Percentiles rank a stretch among this genome's conserved stretches.
Evolutionary conservation across 768 basidiomycete species (phyloP).

Genomic region (Leucocoprinus birnbaumii): DNA sequence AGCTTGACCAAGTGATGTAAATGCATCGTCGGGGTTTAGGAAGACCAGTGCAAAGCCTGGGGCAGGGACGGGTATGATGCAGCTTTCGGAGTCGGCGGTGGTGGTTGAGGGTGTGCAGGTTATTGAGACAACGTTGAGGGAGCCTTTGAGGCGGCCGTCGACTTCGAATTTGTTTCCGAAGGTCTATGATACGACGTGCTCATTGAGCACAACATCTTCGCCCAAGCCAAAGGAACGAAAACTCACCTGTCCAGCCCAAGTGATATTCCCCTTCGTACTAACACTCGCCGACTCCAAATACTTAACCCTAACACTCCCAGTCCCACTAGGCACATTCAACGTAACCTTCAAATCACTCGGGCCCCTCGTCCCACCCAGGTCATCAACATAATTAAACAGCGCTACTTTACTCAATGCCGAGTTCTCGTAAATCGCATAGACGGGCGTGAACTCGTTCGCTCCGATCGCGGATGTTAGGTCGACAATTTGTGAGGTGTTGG

Average conservation of each 20-base stretch:
- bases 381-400: conserved; percentile 72
- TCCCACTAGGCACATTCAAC: conserved; percentile 40
- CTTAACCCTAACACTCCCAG: conserved; percentile 43
- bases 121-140: conserved; percentile 52
- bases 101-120: conserved; percentile 49
- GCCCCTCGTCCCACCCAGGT: conserved; percentile 51
- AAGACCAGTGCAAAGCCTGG: conserved; percentile 79
- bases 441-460: conserved; percentile 52
- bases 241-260: conserved; percentile 74
- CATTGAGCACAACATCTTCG: not conserved
- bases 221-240: not conserved
- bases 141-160: conserved; percentile 65
- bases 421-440: conserved; percentile 76
- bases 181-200: conserved; percentile 37
- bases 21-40: conserved; percentile 32
- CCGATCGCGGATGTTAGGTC: conserved; percentile 55
- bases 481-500: conserved; percentile 60
- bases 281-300: conserved; percentile 58
- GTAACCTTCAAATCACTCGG: conserved; percentile 36
- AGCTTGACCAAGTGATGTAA: conserved; percentile 20
- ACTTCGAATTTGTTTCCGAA: conserved; percentile 58
- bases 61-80: conserved; percentile 60
- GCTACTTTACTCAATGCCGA: conserved; percentile 58
- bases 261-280: conserved; percentile 60
- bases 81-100: conserved; percentile 29